A percentile compares a stretch with the other conserved stretches of the same genome.
phyloP scores from a whole-genome alignment of 148 eudicot species.

The Chenopodium album region DNA sequence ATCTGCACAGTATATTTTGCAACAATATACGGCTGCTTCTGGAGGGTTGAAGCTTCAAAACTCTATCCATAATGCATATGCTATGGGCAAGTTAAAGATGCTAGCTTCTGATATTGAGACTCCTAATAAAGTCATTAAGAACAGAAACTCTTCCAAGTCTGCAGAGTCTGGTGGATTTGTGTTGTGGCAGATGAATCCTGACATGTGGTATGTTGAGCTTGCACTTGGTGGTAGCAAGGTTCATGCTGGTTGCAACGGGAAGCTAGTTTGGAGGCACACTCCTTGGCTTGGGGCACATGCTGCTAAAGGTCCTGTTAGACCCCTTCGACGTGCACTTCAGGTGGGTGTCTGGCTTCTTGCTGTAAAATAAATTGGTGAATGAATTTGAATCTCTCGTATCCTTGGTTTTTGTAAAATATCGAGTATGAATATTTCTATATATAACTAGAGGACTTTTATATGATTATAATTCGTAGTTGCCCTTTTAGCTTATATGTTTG shows the following conservation, averaged over 20 bases:
- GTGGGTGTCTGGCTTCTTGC: conserved; percentile 31
- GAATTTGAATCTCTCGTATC: not conserved
- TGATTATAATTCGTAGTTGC: not conserved
- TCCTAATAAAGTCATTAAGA: conserved; percentile 67
- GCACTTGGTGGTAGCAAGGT: conserved; percentile 76
- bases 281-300: conserved; percentile 87
- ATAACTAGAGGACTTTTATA: not conserved
- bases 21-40: conserved; percentile 73
- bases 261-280: conserved; percentile 80
- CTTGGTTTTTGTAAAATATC: not conserved
- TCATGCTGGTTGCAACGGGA: conserved; percentile 80
- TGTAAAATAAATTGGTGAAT: not conserved
- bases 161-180: conserved; percentile 77
- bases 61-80: conserved; percentile 62
- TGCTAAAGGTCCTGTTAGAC: conserved; percentile 84
- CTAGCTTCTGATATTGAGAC: conserved; percentile 71
- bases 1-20: conserved; percentile 85
- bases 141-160: conserved; percentile 50
- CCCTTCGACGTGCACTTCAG: conserved; percentile 86
- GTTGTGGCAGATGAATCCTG: conserved; percentile 84
- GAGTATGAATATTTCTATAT: too few relatives aligned
- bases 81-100: conserved; percentile 81
- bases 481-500: too few relatives aligned
- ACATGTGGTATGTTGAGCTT: conserved; percentile 89
- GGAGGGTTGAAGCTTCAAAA: conserved; percentile 73